Conservation (phyloP, 2,329 filamentous ascomycete genomes). For the Trichoderma brevicompactum region DNA sequence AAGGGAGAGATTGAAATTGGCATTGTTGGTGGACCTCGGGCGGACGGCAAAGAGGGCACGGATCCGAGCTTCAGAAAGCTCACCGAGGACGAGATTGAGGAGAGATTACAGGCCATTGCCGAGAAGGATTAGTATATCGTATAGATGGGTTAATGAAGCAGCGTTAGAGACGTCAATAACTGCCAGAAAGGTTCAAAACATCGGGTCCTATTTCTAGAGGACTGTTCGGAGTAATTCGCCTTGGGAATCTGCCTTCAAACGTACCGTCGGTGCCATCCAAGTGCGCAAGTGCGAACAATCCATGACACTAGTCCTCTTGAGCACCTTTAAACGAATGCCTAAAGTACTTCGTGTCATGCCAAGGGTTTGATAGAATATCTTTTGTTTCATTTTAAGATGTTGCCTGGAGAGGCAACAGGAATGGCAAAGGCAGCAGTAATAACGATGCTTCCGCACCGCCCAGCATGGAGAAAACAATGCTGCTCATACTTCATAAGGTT, state of each 20-base stretch:
- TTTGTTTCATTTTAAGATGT: background rate
- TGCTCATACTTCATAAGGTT: background rate
- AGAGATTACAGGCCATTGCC: slow-evolving; percentile 94
- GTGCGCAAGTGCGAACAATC: background rate
- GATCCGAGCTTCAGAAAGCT: slow-evolving; percentile 81
- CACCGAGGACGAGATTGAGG: slow-evolving; percentile 97
- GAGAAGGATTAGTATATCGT: slow-evolving; percentile 82
- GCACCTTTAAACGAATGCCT: background rate
- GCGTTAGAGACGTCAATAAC: slow-evolving; percentile 13
- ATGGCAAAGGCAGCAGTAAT: background rate
- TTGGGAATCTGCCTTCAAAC: background rate
- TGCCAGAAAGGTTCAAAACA: background rate
- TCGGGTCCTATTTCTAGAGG: background rate
- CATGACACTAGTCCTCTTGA: background rate
- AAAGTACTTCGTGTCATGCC: background rate
- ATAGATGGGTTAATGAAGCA: slow-evolving; percentile 33
- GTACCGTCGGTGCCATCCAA: background rate
- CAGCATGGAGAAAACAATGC: background rate
- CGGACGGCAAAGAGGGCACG: slow-evolving; percentile 82
- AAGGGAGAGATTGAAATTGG: slow-evolving; percentile 98
- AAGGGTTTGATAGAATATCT: too few species aligned
- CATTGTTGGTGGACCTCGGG: slow-evolving; percentile 85
- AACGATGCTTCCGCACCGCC: background rate
- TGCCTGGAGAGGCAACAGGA: background rate
- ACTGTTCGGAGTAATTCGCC: too few species aligned